Evolutionary conservation across 1,139 yeast genomes (phyloP).

Genomic region (Blastobotrys persicus): DNA sequence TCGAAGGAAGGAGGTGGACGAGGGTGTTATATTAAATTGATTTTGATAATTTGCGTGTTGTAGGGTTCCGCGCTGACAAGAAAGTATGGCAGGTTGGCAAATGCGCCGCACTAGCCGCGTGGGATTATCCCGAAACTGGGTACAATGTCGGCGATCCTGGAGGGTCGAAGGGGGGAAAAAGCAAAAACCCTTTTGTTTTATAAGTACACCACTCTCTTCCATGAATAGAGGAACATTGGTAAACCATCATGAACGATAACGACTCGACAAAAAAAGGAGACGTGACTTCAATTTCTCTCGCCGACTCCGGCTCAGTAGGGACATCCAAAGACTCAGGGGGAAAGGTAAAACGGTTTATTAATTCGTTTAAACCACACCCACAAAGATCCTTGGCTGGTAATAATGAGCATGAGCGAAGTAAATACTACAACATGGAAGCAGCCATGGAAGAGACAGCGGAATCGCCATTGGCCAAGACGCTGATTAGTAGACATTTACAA

Average conservation of each 20-base stretch:
- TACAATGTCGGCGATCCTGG: background rate
- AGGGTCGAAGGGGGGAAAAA: background rate
- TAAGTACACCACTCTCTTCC: background rate
- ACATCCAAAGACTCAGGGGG: background rate
- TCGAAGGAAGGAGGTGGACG: too few relatives aligned
- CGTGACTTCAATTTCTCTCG: background rate
- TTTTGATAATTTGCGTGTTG: too few relatives aligned
- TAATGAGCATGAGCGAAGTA: conserved; percentile 25
- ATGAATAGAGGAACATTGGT: background rate
- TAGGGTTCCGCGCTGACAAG: too few relatives aligned
- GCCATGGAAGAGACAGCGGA: conserved; percentile 34
- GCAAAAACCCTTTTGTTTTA: background rate
- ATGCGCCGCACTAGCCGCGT: background rate
- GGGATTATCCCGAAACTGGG: background rate
- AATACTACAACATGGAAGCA: conserved; percentile 27
- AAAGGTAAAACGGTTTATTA: conserved; percentile 10
- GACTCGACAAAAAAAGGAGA: background rate
- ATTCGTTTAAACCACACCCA: conserved; percentile 29
- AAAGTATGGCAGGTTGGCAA: too few relatives aligned
- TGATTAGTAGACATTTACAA: conserved; percentile 52
- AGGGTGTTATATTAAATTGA: too few relatives aligned
- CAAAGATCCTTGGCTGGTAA: background rate
- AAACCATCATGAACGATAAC: background rate
- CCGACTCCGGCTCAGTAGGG: background rate
- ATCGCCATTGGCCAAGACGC: conserved; percentile 43